Evolutionary conservation across 2,329 filamentous ascomycete species (phyloP).

Genomic region (Cylindrodendrum hubeiense): DNA sequence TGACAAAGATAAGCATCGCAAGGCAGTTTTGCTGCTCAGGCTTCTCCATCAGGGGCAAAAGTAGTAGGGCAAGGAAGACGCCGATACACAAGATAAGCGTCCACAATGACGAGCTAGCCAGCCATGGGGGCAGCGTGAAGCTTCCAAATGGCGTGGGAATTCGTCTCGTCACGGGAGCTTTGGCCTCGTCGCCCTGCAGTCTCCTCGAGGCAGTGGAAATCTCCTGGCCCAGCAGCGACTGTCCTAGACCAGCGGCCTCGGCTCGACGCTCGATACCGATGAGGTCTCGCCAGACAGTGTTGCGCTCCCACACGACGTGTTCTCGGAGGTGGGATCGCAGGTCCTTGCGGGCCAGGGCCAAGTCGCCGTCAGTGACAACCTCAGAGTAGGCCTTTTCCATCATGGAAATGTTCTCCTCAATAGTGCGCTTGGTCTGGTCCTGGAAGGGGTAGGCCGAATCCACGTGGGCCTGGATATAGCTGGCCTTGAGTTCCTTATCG

Average conservation of each 20-base stretch:
- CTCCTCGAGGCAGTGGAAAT: conserved; percentile 75
- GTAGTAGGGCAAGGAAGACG: conserved; percentile 80
- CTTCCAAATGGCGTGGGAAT: conserved; percentile 84
- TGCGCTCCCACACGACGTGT: conserved; percentile 98
- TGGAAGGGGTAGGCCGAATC: conserved; percentile 86
- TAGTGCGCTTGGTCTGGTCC: conserved; percentile 74
- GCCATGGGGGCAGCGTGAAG: conserved; percentile 82
- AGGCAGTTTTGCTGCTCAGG: conserved; percentile 96
- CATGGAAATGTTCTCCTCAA: conserved; percentile 79
- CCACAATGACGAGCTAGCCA: conserved; percentile 85
- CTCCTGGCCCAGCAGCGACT: conserved; percentile 83
- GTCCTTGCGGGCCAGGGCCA: conserved; percentile 82
- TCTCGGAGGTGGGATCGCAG: conserved; percentile 91
- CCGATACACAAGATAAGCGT: conserved; percentile 77
- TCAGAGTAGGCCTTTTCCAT: conserved; percentile 86
- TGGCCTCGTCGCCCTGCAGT: conserved; percentile 87
- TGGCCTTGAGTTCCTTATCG: conserved; percentile 81
- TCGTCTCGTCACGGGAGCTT: conserved; percentile 71
- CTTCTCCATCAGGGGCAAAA: conserved; percentile 84
- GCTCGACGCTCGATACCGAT: conserved; percentile 97
- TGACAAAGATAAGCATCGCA: conserved; percentile 93
- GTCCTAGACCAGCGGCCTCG: conserved; percentile 91
- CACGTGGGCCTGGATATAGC: conserved; percentile 82
- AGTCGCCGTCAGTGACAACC: conserved; percentile 85
- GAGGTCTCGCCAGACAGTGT: conserved; percentile 99